A percentile compares a stretch with the other conserved stretches of the same genome.
These are phyloP conservation scores for Aspergillus intermedius DNA, from an alignment of 2,329 filamentous ascomycete genomes.

Conservation along the genomic window DNA sequence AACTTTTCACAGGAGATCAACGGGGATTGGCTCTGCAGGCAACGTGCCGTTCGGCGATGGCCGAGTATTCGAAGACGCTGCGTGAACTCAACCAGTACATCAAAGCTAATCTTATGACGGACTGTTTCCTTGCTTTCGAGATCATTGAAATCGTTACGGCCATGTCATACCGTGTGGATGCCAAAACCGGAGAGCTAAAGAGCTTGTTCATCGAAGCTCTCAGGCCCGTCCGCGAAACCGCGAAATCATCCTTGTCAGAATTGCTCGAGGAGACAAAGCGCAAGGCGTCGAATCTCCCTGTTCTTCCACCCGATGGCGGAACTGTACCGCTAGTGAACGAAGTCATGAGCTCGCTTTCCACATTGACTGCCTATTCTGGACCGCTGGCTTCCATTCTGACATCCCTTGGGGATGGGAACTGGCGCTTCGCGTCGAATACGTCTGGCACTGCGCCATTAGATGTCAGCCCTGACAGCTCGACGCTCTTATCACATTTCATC, in stretches of 20 bases:
- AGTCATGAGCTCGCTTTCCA: constrained; percentile 77
- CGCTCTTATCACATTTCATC: constrained; percentile 85
- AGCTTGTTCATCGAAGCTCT: constrained; percentile 73
- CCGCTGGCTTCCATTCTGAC: constrained; percentile 86
- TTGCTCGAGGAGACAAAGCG: constrained; percentile 76
- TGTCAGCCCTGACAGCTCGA: constrained; percentile 77
- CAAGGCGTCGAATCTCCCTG: constrained; percentile 58
- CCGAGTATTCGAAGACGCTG: constrained; percentile 77
- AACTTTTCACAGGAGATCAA: constrained; percentile 77
- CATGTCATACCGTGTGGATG: constrained; percentile 72
- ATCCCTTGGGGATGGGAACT: constrained; percentile 87
- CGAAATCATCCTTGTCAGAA: constrained; percentile 75
- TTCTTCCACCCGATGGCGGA: constrained; percentile 70
- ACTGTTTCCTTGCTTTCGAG: constrained; percentile 93
- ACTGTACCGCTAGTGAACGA: constrained; percentile 72
- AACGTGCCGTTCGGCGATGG: constrained; percentile 70
- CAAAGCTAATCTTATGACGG: constrained; percentile 74
- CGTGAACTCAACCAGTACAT: constrained; percentile 87
- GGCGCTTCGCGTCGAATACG: constrained; percentile 59
- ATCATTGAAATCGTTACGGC: constrained; percentile 83
- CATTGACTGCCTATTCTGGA: constrained; percentile 77
- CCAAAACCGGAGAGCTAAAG: constrained; percentile 79
- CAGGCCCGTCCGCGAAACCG: constrained; percentile 85
- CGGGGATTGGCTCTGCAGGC: constrained; percentile 72
- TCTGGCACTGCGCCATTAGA: constrained; percentile 71